Percentiles rank a stretch among this genome's conserved stretches.
Conservation (phyloP, 2,329 filamentous ascomycete genomes). For the Fusarium globosum region DNA sequence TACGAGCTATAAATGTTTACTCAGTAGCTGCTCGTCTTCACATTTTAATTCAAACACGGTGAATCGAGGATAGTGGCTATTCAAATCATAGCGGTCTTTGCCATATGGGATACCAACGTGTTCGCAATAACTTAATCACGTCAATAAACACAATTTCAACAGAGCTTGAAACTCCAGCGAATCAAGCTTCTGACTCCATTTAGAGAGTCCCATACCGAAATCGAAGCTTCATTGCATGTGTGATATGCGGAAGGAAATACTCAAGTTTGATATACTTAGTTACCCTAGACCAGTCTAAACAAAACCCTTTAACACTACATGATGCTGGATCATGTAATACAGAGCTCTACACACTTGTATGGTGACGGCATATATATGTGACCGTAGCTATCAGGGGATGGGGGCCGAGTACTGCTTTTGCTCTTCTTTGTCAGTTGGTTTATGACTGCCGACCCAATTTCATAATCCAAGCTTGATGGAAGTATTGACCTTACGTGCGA, state of each 20-base stretch:
- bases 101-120: no score
- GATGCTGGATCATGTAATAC: background rate
- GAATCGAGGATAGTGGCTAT: background rate
- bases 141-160: background rate
- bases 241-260: background rate
- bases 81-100: background rate
- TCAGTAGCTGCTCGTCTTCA: background rate
- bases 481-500: no score
- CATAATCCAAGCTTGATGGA: background rate
- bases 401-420: background rate
- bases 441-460: background rate
- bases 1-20: background rate
- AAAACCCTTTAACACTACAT: background rate
- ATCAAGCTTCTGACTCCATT: background rate
- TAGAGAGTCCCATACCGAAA: no score
- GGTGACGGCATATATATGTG: background rate
- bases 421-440: background rate
- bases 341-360: background rate
- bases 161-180: background rate
- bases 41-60: conserved; percentile 5
- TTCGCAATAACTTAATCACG: background rate
- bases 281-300: background rate
- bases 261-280: background rate
- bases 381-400: background rate
- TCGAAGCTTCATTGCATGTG: background rate